Conservation (phyloP, 2,329 filamentous ascomycete genomes). For the Penicillium capsulatum region DNA sequence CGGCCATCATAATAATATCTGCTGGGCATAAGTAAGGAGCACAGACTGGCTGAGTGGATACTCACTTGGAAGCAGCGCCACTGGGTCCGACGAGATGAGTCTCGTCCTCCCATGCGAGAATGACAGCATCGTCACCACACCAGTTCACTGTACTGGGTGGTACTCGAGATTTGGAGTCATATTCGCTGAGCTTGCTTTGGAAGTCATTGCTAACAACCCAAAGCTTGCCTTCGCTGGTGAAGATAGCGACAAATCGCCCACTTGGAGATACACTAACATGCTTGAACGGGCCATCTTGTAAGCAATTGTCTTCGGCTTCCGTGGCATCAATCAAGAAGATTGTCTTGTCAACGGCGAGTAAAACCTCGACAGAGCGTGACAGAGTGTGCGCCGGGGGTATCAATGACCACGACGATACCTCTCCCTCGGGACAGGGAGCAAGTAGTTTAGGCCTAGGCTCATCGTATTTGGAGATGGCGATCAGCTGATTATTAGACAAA, state of each 20-base stretch:
- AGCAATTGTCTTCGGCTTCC: constrained; percentile 83
- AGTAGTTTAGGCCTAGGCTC: constrained; percentile 85
- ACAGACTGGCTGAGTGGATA: background rate
- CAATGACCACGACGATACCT: constrained; percentile 82
- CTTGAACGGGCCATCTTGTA: constrained; percentile 87
- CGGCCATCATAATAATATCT: constrained; percentile 87
- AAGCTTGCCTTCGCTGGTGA: constrained; percentile 76
- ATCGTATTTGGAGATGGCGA: constrained; percentile 82
- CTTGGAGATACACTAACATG: constrained; percentile 90
- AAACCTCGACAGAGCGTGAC: constrained; percentile 86
- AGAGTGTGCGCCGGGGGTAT: constrained; percentile 84
- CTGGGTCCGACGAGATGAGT: constrained; percentile 87
- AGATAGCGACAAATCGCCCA: constrained; percentile 81
- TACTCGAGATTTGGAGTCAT: constrained; percentile 81
- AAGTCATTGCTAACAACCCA: constrained; percentile 96
- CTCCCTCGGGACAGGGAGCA: constrained; percentile 69
- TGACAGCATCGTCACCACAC: constrained; percentile 91
- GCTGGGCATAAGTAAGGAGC: constrained; percentile 22
- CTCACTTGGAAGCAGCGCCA: constrained; percentile 62
- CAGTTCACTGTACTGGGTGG: constrained; percentile 84
- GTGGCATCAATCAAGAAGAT: constrained; percentile 82
- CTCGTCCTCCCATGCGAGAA: constrained; percentile 97
- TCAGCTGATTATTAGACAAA: constrained; percentile 78
- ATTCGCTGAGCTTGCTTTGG: constrained; percentile 84
- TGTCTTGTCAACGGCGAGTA: constrained; percentile 78